Base-by-base conservation (phyloP, 2,329 filamentous ascomycete species). In the Paraphoma sp. region DNA sequence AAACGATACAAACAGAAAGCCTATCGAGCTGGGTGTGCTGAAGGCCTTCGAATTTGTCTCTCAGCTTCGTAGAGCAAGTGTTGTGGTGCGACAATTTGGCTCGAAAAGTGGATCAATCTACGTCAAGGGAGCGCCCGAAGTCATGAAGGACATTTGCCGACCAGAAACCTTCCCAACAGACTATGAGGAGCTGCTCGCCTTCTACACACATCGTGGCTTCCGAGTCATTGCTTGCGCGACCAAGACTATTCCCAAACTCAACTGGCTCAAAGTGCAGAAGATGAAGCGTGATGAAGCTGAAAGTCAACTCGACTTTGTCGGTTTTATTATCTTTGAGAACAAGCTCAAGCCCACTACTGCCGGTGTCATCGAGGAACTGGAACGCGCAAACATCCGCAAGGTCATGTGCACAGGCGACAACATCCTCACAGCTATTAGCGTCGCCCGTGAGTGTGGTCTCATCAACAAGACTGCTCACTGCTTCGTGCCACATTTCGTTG, bases 351-450 rank as follows among this genome's bases (percentile, higher is more conserved):
- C 91, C 1, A 93, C 87, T 17, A 97, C 94, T 0, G 85, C 91
- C 1, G 85, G 84, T 1, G 90, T 97, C 33, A 86, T 99, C 28
- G 85, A 90, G 53, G 93, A 98, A 77, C 84, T 99, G 3, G 84
- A 87, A 31, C 83, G 89, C 50, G 94, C 96, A 7, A 90, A 90
- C 53, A 97, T 99, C 64, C 87, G 92, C 36, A 89, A 90, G 29
- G 88, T 97, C 49, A 99, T 99, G 95, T 96, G 96, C 60, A 99
- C 95, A 0, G 95, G 95, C 30, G 95, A 99, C 81, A 99, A 99
- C 67, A 98, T 98, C 60, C 80, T 98, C 52, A 99, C 95, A 9
- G 95, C 95, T 18, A 93, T 99, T 71, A 97, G 93, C 68, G 95
- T 99, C 52, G 94, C 93, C 3, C 86, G 93, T 67, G 93, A 98